Percentiles rank a stretch among this genome's conserved stretches.
phyloP scores from a whole-genome alignment of 805 yeast genomes.

The Candida ovalis region DNA sequence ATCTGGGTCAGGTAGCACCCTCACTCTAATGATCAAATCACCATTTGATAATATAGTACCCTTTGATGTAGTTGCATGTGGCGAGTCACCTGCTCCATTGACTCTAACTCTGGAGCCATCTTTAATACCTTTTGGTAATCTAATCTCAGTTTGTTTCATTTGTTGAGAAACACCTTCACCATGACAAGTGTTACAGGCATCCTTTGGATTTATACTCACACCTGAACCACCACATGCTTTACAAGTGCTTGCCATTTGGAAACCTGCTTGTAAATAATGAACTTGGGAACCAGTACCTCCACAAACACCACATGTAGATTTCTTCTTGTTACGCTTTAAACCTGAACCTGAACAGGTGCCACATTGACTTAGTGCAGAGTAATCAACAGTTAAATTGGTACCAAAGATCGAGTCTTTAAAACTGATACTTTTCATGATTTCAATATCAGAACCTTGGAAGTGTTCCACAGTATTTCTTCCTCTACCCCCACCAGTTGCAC shows the following conservation, averaged over 20 bases:
- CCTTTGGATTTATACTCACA: conserved; percentile 60
- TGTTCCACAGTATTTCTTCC: conserved; percentile 56
- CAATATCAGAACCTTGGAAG: conserved; percentile 85
- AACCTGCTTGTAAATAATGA: conserved; percentile 85
- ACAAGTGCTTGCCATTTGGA: conserved; percentile 96
- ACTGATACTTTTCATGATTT: conserved; percentile 65
- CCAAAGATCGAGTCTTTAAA: conserved; percentile 91
- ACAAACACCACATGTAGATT: conserved; percentile 79
- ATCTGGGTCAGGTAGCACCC: conserved; percentile 67
- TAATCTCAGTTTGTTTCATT: conserved; percentile 69
- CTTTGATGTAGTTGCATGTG: conserved; percentile 69
- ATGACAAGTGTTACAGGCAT: conserved; percentile 76
- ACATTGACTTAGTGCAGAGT: conserved; percentile 74
- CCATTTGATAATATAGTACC: conserved; percentile 73
- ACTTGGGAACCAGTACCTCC: conserved; percentile 91
- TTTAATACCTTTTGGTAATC: conserved; percentile 82
- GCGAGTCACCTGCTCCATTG: conserved; percentile 88
- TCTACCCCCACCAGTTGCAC: conserved; percentile 32
- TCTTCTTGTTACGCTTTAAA: conserved; percentile 67
- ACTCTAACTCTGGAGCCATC: conserved; percentile 85
- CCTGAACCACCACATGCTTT: conserved; percentile 85
- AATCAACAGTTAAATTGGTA: conserved; percentile 57
- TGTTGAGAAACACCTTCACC: conserved; percentile 82
- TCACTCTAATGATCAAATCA: conserved; percentile 79
- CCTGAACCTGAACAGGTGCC: conserved; percentile 82